phyloP scores from a whole-genome alignment of 805 yeast genomes.

The Saturnispora hagleri region DNA sequence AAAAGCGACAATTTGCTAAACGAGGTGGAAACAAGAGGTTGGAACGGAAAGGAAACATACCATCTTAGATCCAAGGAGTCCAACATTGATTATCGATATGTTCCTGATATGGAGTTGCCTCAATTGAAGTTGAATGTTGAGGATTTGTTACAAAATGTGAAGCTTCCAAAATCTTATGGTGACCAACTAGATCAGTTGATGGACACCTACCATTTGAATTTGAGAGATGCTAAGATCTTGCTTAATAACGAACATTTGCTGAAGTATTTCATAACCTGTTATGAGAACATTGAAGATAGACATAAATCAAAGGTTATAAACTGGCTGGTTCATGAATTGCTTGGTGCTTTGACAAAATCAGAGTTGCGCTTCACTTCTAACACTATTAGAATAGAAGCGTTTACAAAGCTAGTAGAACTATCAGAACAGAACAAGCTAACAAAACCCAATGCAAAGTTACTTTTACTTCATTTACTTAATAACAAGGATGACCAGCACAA shows the following conservation, averaged over 20 bases:
- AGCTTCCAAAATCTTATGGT: constrained; percentile 58
- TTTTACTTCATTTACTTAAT: constrained; percentile 53
- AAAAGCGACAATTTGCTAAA: constrained; percentile 7
- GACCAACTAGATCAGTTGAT: constrained; percentile 37
- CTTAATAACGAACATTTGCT: constrained; percentile 41
- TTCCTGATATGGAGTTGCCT: constrained; percentile 91
- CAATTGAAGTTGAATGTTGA: constrained; percentile 36
- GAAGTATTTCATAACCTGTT: constrained; percentile 43
- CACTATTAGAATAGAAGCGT: constrained; percentile 31
- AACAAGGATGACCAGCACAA: constrained; percentile 31
- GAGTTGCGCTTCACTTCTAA: constrained; percentile 27
- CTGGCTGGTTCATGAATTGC: constrained; percentile 75
- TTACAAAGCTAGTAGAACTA: constrained; percentile 47
- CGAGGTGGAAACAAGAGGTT: constrained; percentile 70
- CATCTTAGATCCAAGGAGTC: constrained; percentile 70
- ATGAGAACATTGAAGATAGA: constrained; percentile 18
- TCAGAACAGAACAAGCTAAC: constrained; percentile 39
- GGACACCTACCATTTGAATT: constrained; percentile 47
- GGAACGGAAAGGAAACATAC: constrained; percentile 72
- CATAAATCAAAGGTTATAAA: constrained; percentile 8
- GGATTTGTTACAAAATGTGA: constrained; percentile 34
- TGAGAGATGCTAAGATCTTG: constrained; percentile 70
- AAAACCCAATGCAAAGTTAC: constrained; percentile 54
- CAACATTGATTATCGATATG: constrained; percentile 79
- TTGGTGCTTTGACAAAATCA: constrained; percentile 58